Evolutionary conservation across 1,284 basidiomycete genomes (phyloP), one percentile per base, ranked within the genome.

Genomic region (Peniophora sp.): DNA sequence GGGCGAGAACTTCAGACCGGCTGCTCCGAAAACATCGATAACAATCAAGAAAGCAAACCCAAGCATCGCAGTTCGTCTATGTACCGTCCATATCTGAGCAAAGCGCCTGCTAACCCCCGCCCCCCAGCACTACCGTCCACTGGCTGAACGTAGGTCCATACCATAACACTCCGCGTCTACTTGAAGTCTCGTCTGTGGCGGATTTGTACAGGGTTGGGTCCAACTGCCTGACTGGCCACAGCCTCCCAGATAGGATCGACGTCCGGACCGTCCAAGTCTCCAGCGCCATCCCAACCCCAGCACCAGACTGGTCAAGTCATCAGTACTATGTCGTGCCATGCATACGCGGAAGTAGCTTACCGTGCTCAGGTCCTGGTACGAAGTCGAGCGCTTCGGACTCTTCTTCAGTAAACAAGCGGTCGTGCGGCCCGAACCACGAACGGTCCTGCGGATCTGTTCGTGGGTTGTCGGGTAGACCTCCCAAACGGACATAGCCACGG

Each of bases 251-350:
- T 88, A 6, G 94, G 94, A 61, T 97, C 94, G 3, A 97, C 91
- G 61, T 93, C 92, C 0, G 92, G 92, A 44, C 92, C 93, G 56
- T 96, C 94, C 22, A 97, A 76, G 64, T 97, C 94, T 45, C 94
- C 94, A 2, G 94, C 94, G 35, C 94, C 94, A 63, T 97, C 94
- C 94, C 94, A 97, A 20, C 94, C 94, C 94, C 94, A 97, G 65
- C 93, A 97, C 93, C 93, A 97, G 8, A 96, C 93, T 94, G 63
- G 19, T 49, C 35, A 50, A 52, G 43, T 14, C 3, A 36, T 41
- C 45, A 23, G 16, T 24, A 34, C 19, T 54, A 35, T 48, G 45
- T 12, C 11, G 24, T 14, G 17, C n/a, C n/a, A 27, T n/a, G 2
- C 41, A 2, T 39, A 48, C 55, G 39, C 34, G 27, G 39, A n/a